Evolutionary conservation across 148 eudicot species (phyloP), one percentile per base, ranked within the genome.

Genomic region (Heliosperma pusillum): DNA sequence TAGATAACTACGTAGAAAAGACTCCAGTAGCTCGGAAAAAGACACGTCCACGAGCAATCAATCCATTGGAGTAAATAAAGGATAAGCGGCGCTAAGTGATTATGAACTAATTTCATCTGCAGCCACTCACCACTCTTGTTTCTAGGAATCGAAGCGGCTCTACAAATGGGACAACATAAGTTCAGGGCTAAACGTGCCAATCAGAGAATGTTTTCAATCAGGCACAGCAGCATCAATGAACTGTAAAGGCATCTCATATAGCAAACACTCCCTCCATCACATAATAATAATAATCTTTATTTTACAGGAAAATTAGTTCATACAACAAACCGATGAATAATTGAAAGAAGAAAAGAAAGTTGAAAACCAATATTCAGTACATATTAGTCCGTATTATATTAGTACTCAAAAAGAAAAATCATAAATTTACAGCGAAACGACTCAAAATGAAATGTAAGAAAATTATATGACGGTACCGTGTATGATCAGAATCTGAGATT

Each of bases 111-210:
- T 70, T 80, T 86, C 87, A 88, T 84, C 76, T 82, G 87, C 77
- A 88, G 81, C 79, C 78, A 74, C 47, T 80, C 76, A 60, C 87
- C 82, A 50, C 77, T 80, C 81, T 84, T 86, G 69, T 72, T 85
- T 79, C 82, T 84, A 1, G 86, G 87, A 50, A 88, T 82, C 47
- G 91, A 86, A 74, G 87, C 80, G 27, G 87, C 91, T 80, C 91
- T 88, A 78, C 57, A 69, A 26, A 57, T 2, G 3, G 11, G 12
- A 78, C 30, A 36, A 13, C 25, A 3, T 17, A 20, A 21, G 42
- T 44, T 3, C 21, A 24, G 29, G 36, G 1, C 33, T 47, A 17
- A 58, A 20, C 6, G n/a, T 60, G 45, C 52, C 21, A 74, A 61
- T 71, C 74, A 26, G 67, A 57, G 16, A 64, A 21, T 17, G 27